These are phyloP conservation scores for Cantharellus anzutake DNA, from an alignment of 768 basidiomycete genomes.

Conservation along the genomic window DNA sequence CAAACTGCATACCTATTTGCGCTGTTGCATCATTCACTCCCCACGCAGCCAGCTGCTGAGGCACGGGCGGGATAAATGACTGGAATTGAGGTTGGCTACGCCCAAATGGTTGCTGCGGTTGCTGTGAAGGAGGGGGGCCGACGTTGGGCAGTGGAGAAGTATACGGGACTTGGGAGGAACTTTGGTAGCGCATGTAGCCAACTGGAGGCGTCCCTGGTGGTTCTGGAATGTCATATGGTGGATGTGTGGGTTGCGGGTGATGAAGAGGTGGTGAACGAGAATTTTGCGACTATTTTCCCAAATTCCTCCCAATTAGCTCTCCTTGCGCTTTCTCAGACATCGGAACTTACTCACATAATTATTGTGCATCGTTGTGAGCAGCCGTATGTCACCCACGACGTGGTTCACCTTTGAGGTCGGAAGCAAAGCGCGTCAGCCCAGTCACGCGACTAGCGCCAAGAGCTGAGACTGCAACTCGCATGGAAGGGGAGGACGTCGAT, in stretches of 20 bases:
- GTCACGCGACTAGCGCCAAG: too few relatives aligned
- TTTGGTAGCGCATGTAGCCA: slow-evolving; percentile 54
- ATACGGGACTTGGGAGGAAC: slow-evolving; percentile 37
- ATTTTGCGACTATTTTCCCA: neutral
- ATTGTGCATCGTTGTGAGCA: too few relatives aligned
- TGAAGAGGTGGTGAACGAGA: slow-evolving; percentile 41
- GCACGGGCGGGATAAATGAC: slow-evolving; percentile 10
- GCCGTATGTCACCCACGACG: too few relatives aligned
- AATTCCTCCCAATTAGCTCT: neutral
- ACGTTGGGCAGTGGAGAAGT: slow-evolving; percentile 20
- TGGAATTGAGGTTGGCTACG: slow-evolving; percentile 5
- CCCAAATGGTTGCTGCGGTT: slow-evolving; percentile 13
- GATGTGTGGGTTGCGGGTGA: slow-evolving; percentile 78
- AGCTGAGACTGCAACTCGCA: too few relatives aligned
- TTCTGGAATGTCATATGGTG: slow-evolving; percentile 57
- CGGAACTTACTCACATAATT: too few relatives aligned
- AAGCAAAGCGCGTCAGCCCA: too few relatives aligned
- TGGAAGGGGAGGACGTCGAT: too few relatives aligned
- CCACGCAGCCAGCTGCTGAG: slow-evolving; percentile 48
- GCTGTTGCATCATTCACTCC: slow-evolving; percentile 86
- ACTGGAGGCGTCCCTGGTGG: slow-evolving; percentile 57
- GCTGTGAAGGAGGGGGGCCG: slow-evolving; percentile 15
- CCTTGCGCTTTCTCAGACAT: too few relatives aligned
- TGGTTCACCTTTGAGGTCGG: too few relatives aligned
- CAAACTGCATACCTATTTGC: slow-evolving; percentile 91